phyloP scores from a whole-genome alignment of 768 basidiomycete species.

The Cystobasidium ongulense region DNA sequence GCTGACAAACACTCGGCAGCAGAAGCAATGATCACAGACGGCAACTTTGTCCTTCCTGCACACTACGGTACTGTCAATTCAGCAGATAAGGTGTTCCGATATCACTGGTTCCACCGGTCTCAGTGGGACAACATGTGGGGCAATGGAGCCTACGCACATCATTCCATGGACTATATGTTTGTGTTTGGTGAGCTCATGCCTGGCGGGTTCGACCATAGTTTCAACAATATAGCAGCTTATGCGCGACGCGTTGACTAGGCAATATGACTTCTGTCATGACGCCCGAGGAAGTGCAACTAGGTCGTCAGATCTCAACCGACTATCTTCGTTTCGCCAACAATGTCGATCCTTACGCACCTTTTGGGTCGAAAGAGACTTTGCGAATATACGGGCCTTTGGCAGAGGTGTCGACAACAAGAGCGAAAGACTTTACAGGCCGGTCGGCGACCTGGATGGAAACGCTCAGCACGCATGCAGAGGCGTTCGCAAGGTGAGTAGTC shows the following conservation, averaged over 20 bases:
- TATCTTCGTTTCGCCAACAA: conserved; percentile 35
- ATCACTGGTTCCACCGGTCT: conserved; percentile 30
- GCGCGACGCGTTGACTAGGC: background rate
- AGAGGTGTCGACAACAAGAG: background rate
- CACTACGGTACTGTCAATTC: conserved; percentile 25
- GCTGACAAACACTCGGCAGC: background rate
- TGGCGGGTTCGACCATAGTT: background rate
- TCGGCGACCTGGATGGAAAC: background rate
- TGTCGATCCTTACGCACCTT: conserved; percentile 23
- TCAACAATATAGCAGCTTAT: background rate
- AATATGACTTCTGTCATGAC: background rate
- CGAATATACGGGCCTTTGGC: conserved; percentile 13
- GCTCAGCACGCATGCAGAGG: background rate
- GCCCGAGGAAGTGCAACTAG: background rate
- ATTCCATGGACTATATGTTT: conserved; percentile 35
- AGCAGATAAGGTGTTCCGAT: conserved; percentile 16
- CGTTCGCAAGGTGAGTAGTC: background rate
- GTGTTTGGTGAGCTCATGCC: background rate
- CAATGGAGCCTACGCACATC: conserved; percentile 26
- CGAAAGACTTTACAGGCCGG: background rate
- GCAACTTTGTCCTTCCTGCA: conserved; percentile 30
- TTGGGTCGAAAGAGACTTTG: background rate
- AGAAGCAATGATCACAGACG: background rate
- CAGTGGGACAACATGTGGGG: conserved; percentile 34
- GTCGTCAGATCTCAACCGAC: background rate